These are phyloP conservation scores for Sarcomyxa edulis DNA, from an alignment of 768 basidiomycete genomes.

Conservation along the genomic window DNA sequence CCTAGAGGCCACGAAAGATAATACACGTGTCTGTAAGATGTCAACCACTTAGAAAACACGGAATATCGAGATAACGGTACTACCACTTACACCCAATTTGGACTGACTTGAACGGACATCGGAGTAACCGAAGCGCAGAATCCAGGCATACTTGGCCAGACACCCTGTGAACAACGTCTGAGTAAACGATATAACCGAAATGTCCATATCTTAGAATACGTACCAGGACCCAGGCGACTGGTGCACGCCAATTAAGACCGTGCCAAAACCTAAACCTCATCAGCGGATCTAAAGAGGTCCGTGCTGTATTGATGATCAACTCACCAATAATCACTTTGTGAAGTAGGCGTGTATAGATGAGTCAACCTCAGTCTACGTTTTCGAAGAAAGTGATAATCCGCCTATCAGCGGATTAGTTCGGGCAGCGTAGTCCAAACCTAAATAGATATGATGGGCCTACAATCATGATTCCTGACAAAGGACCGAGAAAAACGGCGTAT, in stretches of 20 bases:
- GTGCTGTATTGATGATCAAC: background rate
- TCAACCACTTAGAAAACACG: background rate
- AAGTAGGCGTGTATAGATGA: conserved; percentile 20
- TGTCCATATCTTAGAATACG: conserved; percentile 2
- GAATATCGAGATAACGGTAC: background rate
- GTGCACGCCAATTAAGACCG: conserved; percentile 17
- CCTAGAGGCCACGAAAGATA: conserved; percentile 22
- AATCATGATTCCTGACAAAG: conserved; percentile 26
- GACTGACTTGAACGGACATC: conserved; percentile 10
- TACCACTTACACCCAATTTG: conserved; percentile 17
- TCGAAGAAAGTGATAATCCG: conserved; percentile 22
- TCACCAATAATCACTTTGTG: conserved; percentile 23
- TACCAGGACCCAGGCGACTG: conserved; percentile 21
- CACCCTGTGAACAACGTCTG: conserved; percentile 16
- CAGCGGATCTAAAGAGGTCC: too few relatives aligned
- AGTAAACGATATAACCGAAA: too few relatives aligned
- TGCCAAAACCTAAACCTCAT: conserved; percentile 16
- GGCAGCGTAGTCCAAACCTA: background rate
- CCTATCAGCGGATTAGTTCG: conserved; percentile 8
- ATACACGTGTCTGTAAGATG: conserved; percentile 13
- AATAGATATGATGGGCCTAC: conserved; percentile 10
- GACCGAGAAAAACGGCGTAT: conserved; percentile 25
- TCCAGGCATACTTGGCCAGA: conserved; percentile 24
- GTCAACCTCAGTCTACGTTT: conserved; percentile 19
- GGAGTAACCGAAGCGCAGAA: conserved; percentile 18